Base-by-base conservation (phyloP, 768 basidiomycete genomes). In the Naganishia vishniacii region DNA sequence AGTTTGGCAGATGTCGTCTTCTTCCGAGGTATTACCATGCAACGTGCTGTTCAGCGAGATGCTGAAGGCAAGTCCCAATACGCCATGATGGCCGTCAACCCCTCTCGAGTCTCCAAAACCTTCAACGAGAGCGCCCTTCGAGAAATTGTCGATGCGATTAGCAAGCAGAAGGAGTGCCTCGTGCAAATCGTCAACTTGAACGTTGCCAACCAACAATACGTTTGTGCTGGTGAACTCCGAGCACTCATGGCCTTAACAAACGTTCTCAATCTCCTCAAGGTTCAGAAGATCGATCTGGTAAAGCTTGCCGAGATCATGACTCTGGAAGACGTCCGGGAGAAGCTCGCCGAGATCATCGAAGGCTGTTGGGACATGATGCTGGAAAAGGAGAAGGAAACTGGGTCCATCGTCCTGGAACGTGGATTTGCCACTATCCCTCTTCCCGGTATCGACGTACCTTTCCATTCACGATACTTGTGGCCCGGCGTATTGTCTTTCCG, bases 1-100 rank as follows among this genome's bases (percentile, higher is more conserved):
- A 85, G 91, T 1, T 85, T 98, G 49, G 91, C 93, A 72, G 95
- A 99, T 70, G 90, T 99, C 72, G 94, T 99, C 28, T 99, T 99
- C 83, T 99, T 97, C 79, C 91, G 95, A 76, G 95, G 95, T 71
- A 93, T 99, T 74, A 99, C 95, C 37, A 99, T 98, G 95, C 95
- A 98, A 74, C 91, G 95, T 25, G 95, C 95, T 28, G 95, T 99
- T 64, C 91, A 95, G 78, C 90, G 95, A 32, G 95, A 99, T 74
- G 81, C 87, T 1, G 81, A 88, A 63, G 93, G 93, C 72, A 85
- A 95, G 40, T 94, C 91, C 26, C 91, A 93, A 75, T 99, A 97
- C 71, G 93, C 91, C 9, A 98, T 99, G 95, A 93, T 92, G 78
- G 94, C 95, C n/a, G 89, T 95, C 70, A 98, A 99, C 77, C 94